Evolutionary conservation across 768 basidiomycete genomes (phyloP).

Genomic region (Psilocybe cyanescens): DNA sequence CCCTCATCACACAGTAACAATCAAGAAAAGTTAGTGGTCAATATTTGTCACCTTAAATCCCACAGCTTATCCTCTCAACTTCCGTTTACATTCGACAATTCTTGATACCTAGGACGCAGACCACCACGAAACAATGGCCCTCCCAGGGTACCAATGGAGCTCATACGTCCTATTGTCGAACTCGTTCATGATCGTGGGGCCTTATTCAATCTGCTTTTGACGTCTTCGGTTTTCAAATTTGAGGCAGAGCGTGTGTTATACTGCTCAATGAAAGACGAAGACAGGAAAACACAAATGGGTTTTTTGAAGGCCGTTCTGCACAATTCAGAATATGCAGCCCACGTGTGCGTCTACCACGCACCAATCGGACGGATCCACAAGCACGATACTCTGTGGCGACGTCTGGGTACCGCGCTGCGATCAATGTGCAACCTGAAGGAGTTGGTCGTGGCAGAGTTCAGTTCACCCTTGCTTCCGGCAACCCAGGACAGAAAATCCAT

Average conservation of each 20-base stretch:
- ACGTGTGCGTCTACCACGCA: background rate
- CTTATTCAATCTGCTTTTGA: background rate
- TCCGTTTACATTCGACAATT: background rate
- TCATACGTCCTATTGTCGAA: constrained; percentile 4
- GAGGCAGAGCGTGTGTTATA: constrained; percentile 7
- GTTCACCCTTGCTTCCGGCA: background rate
- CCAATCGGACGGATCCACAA: background rate
- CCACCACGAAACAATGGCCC: background rate
- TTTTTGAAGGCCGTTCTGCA: background rate
- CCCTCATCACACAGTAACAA: background rate
- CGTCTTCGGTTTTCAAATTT: background rate
- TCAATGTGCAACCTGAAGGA: constrained; percentile 5
- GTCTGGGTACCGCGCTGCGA: background rate
- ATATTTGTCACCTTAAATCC: too few species aligned
- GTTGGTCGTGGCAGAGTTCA: background rate
- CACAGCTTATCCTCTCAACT: background rate
- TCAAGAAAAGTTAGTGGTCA: background rate
- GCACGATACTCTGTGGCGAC: background rate
- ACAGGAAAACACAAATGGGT: background rate
- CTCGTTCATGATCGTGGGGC: background rate
- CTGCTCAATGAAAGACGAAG: background rate
- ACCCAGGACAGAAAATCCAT: background rate
- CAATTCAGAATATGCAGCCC: background rate
- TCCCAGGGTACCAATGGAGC: constrained; percentile 2
- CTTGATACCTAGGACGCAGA: background rate